A percentile compares a stretch with the other conserved stretches of the same genome.
Evolutionary conservation across 768 basidiomycete genomes (phyloP).

Genomic region (Rhodotorula paludigena): DNA sequence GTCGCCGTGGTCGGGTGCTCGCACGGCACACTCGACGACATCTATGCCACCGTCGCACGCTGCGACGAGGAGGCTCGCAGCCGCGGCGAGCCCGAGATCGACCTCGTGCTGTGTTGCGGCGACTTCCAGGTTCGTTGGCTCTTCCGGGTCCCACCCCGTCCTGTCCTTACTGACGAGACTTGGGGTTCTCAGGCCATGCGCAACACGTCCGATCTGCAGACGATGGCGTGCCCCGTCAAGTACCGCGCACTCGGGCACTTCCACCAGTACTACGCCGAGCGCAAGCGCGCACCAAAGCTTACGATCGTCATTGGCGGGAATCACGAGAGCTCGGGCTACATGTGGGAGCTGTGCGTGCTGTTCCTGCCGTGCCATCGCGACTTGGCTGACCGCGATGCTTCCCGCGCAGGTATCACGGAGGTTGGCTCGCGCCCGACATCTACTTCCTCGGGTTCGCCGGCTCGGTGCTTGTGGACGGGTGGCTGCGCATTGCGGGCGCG

Average conservation of each 20-base stretch:
- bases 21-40: slow-evolving; percentile 81
- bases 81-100: slow-evolving; percentile 72
- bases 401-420: slow-evolving; percentile 74
- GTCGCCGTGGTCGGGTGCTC: slow-evolving; percentile 92
- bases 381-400: background rate
- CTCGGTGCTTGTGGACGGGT: slow-evolving; percentile 75
- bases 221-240: slow-evolving; percentile 86
- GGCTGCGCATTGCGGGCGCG: slow-evolving; percentile 74
- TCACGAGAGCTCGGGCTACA: slow-evolving; percentile 92
- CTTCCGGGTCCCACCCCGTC: background rate
- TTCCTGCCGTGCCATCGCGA: background rate
- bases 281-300: slow-evolving; percentile 72
- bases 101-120: slow-evolving; percentile 85
- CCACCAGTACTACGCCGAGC: slow-evolving; percentile 77
- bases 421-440: slow-evolving; percentile 94
- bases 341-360: slow-evolving; percentile 80
- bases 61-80: slow-evolving; percentile 62
- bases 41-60: slow-evolving; percentile 64
- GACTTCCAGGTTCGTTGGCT: slow-evolving; percentile 61
- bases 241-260: slow-evolving; percentile 81
- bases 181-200: slow-evolving; percentile 64
- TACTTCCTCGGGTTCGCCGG: slow-evolving; percentile 93
- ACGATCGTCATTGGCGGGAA: slow-evolving; percentile 96
- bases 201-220: slow-evolving; percentile 74
- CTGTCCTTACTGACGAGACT: background rate